These are phyloP conservation scores for Pythium phragmiticola DNA, from an alignment of 352 stramenopile species.

Conservation along the genomic window DNA sequence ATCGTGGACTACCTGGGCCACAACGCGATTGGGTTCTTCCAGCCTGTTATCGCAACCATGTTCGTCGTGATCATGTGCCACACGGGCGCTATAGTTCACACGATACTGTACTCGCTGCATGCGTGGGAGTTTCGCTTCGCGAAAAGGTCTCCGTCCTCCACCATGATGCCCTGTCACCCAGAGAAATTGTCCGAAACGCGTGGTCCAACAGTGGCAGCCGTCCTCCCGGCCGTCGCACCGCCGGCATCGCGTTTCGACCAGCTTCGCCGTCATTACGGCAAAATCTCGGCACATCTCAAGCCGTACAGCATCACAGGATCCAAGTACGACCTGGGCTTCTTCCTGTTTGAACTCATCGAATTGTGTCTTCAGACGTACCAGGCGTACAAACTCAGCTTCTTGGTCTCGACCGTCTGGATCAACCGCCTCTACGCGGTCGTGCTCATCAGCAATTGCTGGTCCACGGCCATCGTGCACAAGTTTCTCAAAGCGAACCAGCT, in stretches of 20 bases:
- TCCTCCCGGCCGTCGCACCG: not conserved
- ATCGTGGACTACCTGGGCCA: constrained; percentile 15
- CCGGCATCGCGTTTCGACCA: not conserved
- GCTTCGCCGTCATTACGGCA: not conserved
- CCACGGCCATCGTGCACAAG: constrained; percentile 14
- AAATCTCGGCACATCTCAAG: not conserved
- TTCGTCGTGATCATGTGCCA: constrained; percentile 8
- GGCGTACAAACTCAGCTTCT: constrained; percentile 13
- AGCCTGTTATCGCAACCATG: constrained; percentile 4
- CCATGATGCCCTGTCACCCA: not conserved
- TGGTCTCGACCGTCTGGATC: constrained; percentile 19
- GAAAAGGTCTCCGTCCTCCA: not conserved
- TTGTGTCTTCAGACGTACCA: constrained; percentile 18
- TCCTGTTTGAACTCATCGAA: constrained; percentile 13
- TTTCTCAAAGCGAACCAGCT: not conserved
- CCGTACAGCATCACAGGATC: constrained; percentile 10
- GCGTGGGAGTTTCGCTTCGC: constrained; percentile 6
- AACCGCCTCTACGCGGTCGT: constrained; percentile 11
- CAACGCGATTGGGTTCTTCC: constrained; percentile 7
- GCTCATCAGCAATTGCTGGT: constrained; percentile 24
- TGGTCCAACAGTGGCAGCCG: not conserved
- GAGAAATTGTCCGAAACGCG: not conserved
- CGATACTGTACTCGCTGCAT: constrained; percentile 5
- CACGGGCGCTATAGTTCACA: not conserved
- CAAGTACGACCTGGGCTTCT: constrained; percentile 10